phyloP scores from a whole-genome alignment of 2,329 filamentous ascomycete genomes.

The Aspergillus quadrilineatus region DNA sequence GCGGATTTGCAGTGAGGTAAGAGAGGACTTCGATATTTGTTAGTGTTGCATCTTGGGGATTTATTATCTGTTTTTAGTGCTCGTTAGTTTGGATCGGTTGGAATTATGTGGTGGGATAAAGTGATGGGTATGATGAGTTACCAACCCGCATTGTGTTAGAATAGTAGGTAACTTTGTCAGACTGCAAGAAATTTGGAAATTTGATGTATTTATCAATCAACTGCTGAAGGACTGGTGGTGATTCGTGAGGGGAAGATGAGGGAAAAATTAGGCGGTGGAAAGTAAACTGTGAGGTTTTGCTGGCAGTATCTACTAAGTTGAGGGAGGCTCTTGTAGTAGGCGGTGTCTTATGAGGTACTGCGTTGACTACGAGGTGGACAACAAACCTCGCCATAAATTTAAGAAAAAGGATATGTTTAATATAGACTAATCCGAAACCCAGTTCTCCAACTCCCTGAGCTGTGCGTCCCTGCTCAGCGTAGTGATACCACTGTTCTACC shows the following conservation, averaged over 20 bases:
- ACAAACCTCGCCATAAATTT: no score
- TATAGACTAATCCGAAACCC: no score
- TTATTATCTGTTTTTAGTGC: conserved; percentile 36
- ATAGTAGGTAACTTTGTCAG: no score
- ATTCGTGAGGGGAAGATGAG: conserved; percentile 4
- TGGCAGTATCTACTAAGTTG: conserved; percentile 8
- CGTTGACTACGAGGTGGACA: neutral
- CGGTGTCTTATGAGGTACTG: neutral
- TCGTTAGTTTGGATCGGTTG: neutral
- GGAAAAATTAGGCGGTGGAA: conserved; percentile 14
- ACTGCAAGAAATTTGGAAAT: no score
- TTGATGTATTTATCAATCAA: neutral
- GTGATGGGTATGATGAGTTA: neutral
- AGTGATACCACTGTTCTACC: no score
- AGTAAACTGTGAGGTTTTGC: conserved; percentile 13
- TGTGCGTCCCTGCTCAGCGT: conserved; percentile 12
- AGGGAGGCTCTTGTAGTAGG: neutral
- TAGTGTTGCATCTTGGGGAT: conserved; percentile 46
- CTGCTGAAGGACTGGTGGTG: neutral
- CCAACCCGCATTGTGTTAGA: no score
- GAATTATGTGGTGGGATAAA: neutral
- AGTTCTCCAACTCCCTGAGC: no score
- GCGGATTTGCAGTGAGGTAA: conserved; percentile 42
- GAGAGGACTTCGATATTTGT: conserved; percentile 47
- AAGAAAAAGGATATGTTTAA: no score